Conservation (phyloP, 192 early-diverging fungal species). For the Entophlyctis luteolus region DNA sequence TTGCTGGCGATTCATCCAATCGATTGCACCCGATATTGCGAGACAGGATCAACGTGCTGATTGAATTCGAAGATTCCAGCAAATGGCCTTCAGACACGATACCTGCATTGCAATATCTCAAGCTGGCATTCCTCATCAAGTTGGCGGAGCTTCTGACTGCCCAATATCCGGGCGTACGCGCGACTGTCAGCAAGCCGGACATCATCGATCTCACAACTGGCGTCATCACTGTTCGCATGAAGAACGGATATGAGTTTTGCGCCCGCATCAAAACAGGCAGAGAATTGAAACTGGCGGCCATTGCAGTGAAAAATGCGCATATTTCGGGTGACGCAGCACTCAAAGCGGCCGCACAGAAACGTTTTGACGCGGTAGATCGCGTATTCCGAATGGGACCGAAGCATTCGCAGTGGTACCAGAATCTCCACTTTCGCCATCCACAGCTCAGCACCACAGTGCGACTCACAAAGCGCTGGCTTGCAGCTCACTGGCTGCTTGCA, state of each 20-base stretch:
- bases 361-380: conserved; percentile 35
- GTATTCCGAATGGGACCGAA: conserved; percentile 26
- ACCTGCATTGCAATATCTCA: conserved; percentile 81
- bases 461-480: conserved; percentile 85
- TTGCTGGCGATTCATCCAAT: not conserved
- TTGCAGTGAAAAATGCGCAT: conserved; percentile 36
- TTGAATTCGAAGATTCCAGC: conserved; percentile 78
- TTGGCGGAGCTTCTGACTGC: conserved; percentile 58
- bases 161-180: conserved; percentile 47
- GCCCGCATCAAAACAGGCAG: conserved; percentile 69
- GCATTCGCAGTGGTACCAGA: conserved; percentile 66
- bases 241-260: conserved; percentile 73
- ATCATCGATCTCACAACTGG: conserved; percentile 28
- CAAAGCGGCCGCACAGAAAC: conserved; percentile 2
- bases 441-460: conserved; percentile 76
- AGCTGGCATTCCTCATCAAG: conserved; percentile 78
- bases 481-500: conserved; percentile 65
- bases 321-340: not conserved
- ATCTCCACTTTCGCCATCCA: conserved; percentile 70
- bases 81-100: conserved; percentile 86
- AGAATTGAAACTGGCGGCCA: conserved; percentile 62
- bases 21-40: conserved; percentile 21
- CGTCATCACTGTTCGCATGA: conserved; percentile 61
- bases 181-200: conserved; percentile 32
- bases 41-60: conserved; percentile 59